Conservation (phyloP, 768 basidiomycete species). For the Epithele typhae region DNA sequence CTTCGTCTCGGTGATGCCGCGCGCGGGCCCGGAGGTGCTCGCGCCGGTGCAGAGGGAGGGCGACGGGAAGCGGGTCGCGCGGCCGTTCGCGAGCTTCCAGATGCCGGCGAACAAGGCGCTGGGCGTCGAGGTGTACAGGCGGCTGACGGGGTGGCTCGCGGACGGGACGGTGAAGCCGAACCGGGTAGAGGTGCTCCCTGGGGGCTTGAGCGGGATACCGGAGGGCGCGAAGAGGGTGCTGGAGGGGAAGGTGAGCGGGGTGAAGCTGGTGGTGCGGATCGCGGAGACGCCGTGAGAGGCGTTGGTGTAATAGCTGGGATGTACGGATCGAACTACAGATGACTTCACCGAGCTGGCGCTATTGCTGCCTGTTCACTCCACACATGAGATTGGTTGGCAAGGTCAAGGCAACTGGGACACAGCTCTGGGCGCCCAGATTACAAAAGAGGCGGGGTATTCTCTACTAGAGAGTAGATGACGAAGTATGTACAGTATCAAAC, state of each 20-base stretch:
- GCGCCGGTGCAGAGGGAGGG: conserved; percentile 1
- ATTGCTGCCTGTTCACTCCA: too few relatives aligned
- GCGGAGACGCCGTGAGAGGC: too few relatives aligned
- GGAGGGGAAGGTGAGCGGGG: conserved; percentile 36
- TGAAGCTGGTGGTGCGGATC: conserved; percentile 40
- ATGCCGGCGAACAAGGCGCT: conserved; percentile 2
- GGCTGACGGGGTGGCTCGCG: conserved; percentile 18
- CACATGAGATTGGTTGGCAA: too few relatives aligned
- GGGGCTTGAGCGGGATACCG: conserved; percentile 38
- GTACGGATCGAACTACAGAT: too few relatives aligned
- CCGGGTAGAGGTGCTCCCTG: conserved; percentile 35
- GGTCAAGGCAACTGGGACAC: too few relatives aligned
- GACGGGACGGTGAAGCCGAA: conserved; percentile 37
- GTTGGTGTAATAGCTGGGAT: too few relatives aligned
- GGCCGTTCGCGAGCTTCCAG: conserved; percentile 11
- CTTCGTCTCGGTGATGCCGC: conserved; percentile 13
- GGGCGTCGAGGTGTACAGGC: conserved; percentile 11
- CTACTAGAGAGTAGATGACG: too few relatives aligned
- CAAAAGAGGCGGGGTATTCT: too few relatives aligned
- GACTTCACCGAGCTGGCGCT: too few relatives aligned
- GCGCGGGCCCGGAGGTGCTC: conserved; percentile 2
- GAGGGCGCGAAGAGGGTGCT: conserved; percentile 39
- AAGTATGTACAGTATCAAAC: too few relatives aligned
- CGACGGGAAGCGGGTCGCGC: conserved; percentile 6
- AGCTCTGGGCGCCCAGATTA: too few relatives aligned